Base-by-base conservation (phyloP, 2,329 filamentous ascomycete genomes). In the Xylaria sp. region DNA sequence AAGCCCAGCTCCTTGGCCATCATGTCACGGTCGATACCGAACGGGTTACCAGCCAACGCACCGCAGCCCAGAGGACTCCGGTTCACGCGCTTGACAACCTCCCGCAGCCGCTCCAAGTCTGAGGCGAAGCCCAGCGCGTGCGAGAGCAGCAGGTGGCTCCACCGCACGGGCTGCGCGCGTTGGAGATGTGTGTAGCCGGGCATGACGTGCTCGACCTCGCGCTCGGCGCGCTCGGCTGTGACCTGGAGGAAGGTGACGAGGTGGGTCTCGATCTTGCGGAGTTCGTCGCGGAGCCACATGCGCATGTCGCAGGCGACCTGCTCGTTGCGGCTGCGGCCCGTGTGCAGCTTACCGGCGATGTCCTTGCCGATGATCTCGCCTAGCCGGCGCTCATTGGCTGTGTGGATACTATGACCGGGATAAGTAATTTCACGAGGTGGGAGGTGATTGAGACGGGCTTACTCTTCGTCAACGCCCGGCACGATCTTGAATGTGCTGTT, bases 261-360 rank as follows among this genome's bases (percentile, higher is more conserved):
- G 67, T 86, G 84, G 42, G 68, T 73, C 67, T 95, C 90, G 55
- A 96, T 84, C 64, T 80, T 79, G 59, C 81, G 81, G 59, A 96
- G 78, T 76, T 89, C 82, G 65, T 92, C 87, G 49, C 91, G 83
- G 64, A 96, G 76, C 91, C 91, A 97, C 73, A 96, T 79, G 62
- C 91, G 87, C 89, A 96, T 93, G 70, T 96, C 91, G 19, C 88
- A 92, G 52, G 87, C 91, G 59, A 96, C 86, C 76, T 96, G 92
- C 76, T 97, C 92, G 71, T 96, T 96, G 67, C 92, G 84, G 73
- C 88, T 92, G 55, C 92, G 87, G 49, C 88, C 88, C 2, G 92
- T 96, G 76, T 96, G 92, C 59, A 96, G 83, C 78, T 96, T 96
- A 23, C 92, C 91, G 0, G 88, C 91, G 59, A 89, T 86, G 30